Evolutionary conservation across 305 asterid species (phyloP).

Genomic region (Lippia alba): DNA sequence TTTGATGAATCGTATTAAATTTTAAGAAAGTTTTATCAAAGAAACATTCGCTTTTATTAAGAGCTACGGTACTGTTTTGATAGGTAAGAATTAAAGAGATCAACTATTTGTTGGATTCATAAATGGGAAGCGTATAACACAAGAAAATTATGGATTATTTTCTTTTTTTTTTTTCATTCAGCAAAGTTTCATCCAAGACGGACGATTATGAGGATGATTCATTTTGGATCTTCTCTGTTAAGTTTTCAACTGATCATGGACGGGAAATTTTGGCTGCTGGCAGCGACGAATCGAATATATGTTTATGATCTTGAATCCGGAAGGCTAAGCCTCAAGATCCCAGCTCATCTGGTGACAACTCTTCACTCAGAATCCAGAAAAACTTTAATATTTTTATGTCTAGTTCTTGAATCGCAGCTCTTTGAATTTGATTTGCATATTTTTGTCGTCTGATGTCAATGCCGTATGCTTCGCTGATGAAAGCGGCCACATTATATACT

Average conservation of each 20-base stretch:
- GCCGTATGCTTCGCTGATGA: slow-evolving; percentile 98
- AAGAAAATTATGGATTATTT: background rate
- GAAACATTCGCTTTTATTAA: too few species aligned
- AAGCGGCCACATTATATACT: slow-evolving; percentile 86
- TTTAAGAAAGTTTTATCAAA: too few species aligned
- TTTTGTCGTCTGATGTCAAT: slow-evolving; percentile 92
- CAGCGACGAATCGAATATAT: slow-evolving; percentile 74
- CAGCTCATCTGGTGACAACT: slow-evolving; percentile 77
- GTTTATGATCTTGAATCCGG: slow-evolving; percentile 87
- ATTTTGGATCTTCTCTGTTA: slow-evolving; percentile 93
- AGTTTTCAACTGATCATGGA: slow-evolving; percentile 82
- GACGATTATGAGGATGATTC: slow-evolving; percentile 67
- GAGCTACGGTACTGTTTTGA: too few species aligned
- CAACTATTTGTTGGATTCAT: too few species aligned
- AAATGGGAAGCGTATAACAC: too few species aligned
- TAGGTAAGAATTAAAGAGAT: too few species aligned
- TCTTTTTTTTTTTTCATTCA: background rate
- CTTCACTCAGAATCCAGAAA: background rate
- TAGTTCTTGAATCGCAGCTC: slow-evolving; percentile 13
- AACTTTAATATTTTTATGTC: background rate
- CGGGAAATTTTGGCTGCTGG: slow-evolving; percentile 90
- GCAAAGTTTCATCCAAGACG: slow-evolving; percentile 60
- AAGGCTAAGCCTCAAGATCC: slow-evolving; percentile 72
- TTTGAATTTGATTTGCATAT: slow-evolving; percentile 19
- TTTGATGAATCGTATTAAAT: too few species aligned